Evolutionary conservation across 2,329 filamentous ascomycete genomes (phyloP).

Genomic region (Clonostachys solani): DNA sequence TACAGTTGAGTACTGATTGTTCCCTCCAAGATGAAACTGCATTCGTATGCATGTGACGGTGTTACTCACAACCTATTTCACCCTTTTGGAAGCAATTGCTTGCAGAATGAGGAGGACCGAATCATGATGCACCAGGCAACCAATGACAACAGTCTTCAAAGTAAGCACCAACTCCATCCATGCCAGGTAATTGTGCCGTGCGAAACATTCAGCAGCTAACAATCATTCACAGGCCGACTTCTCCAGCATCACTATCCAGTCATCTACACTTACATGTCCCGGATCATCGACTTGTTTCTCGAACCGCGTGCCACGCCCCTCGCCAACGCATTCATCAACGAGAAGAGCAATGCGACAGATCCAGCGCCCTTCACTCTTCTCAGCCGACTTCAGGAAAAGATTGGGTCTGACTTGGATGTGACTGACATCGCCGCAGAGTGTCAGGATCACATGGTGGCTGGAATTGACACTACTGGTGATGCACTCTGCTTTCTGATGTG

Average conservation of each 20-base stretch:
- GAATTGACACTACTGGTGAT: constrained; percentile 48
- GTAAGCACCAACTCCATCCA: constrained; percentile 26
- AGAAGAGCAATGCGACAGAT: constrained; percentile 2
- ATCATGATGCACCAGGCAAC: constrained; percentile 65
- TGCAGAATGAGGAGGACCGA: constrained; percentile 48
- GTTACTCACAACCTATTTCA: constrained; percentile 57
- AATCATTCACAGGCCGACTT: constrained; percentile 29
- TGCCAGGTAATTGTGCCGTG: too few relatives aligned
- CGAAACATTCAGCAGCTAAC: constrained; percentile 18
- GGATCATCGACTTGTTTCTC: not conserved
- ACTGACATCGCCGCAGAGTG: constrained; percentile 47
- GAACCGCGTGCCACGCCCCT: constrained; percentile 2
- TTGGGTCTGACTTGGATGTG: constrained; percentile 20
- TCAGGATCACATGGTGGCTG: constrained; percentile 47
- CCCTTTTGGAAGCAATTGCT: constrained; percentile 57
- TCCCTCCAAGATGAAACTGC: too few relatives aligned
- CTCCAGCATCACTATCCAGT: not conserved
- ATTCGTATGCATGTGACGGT: too few relatives aligned
- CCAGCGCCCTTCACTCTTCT: constrained; percentile 3
- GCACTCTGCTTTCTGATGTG: constrained; percentile 46
- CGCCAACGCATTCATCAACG: constrained; percentile 1
- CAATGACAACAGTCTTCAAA: constrained; percentile 62
- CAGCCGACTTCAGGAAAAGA: constrained; percentile 7
- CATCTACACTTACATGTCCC: not conserved
- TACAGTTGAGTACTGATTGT: too few relatives aligned